These are phyloP conservation scores for Penicillium verhagenii DNA, from an alignment of 495 filamentous ascomycete genomes.

Conservation along the genomic window DNA sequence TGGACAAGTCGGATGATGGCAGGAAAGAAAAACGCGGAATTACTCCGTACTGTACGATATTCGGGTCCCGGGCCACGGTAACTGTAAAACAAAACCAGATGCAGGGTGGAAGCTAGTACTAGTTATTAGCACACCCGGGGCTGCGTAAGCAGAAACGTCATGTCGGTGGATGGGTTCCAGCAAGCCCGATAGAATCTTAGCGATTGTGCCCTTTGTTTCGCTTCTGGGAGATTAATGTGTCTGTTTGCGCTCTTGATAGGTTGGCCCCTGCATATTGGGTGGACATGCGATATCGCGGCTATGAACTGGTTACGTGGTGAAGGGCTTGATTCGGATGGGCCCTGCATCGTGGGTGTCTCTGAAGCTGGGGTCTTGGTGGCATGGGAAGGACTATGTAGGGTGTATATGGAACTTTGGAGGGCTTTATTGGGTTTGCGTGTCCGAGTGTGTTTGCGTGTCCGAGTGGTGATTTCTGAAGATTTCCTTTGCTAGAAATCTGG, in stretches of 20 bases:
- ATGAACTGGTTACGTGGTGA: slow-evolving; percentile 12
- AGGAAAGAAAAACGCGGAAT: too few species aligned
- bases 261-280: slow-evolving; percentile 25
- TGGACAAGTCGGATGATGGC: too few species aligned
- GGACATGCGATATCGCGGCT: neutral
- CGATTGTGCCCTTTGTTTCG: neutral
- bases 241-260: neutral
- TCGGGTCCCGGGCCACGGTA: too few species aligned
- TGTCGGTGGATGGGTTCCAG: neutral
- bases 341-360: neutral
- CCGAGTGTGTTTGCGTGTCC: too few species aligned
- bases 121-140: neutral
- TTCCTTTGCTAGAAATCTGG: too few species aligned
- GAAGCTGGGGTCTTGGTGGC: neutral
- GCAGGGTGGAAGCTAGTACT: neutral
- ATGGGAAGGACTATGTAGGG: too few species aligned
- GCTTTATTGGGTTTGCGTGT: too few species aligned
- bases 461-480: too few species aligned
- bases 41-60: too few species aligned
- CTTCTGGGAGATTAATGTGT: neutral
- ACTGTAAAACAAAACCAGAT: neutral
- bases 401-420: too few species aligned
- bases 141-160: slow-evolving; percentile 33
- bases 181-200: slow-evolving; percentile 1
- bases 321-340: neutral